Evolutionary conservation across 1,284 basidiomycete genomes (phyloP).

Genomic region (Sanghuangporus baumii): DNA sequence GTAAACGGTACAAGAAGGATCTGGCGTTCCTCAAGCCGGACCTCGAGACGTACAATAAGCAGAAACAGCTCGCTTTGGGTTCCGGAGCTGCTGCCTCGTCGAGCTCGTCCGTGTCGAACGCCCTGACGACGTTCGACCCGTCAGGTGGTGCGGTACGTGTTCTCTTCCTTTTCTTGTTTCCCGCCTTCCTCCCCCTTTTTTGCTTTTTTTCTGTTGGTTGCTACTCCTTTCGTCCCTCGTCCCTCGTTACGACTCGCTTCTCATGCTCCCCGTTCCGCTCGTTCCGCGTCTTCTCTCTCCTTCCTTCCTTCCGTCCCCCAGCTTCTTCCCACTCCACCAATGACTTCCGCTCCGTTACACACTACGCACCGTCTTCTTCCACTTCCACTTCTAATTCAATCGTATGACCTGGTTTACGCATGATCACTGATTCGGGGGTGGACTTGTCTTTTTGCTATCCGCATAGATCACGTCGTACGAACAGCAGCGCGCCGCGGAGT

Average conservation of each 20-base stretch:
- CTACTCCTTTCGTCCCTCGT: background rate
- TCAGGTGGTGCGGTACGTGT: slow-evolving; percentile 36
- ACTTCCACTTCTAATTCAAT: background rate
- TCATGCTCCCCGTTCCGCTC: background rate
- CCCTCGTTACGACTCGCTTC: slow-evolving; percentile 5
- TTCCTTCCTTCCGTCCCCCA: background rate
- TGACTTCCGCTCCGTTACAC: no score
- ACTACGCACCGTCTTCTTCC: no score
- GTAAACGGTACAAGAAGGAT: slow-evolving; percentile 88
- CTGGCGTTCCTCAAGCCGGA: slow-evolving; percentile 85
- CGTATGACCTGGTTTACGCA: background rate
- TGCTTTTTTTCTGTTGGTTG: background rate
- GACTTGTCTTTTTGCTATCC: background rate
- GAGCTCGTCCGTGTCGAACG: slow-evolving; percentile 28
- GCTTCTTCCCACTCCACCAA: background rate
- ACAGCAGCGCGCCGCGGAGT: slow-evolving; percentile 67
- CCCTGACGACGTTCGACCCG: slow-evolving; percentile 48
- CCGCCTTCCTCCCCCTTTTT: slow-evolving; percentile 1
- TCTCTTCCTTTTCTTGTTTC: background rate
- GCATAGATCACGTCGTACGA: slow-evolving; percentile 49
- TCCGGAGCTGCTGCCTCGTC: slow-evolving; percentile 47
- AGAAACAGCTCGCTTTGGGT: slow-evolving; percentile 82
- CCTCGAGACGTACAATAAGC: slow-evolving; percentile 75
- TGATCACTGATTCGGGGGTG: background rate
- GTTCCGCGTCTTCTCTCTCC: background rate